phyloP scores from a whole-genome alignment of 2,329 filamentous ascomycete species.

The Fusarium coicis region DNA sequence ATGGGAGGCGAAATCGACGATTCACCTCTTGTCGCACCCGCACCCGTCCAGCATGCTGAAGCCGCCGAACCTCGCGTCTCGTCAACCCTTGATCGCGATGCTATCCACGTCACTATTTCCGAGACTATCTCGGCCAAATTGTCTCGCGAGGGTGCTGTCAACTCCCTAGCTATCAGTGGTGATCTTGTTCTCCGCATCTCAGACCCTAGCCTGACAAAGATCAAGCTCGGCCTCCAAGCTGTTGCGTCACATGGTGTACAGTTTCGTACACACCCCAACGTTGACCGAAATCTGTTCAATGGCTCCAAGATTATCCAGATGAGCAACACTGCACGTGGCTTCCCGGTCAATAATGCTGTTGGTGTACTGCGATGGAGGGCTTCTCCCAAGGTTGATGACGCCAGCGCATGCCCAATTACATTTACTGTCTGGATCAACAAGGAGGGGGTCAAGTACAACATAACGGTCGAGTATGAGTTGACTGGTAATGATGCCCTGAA shows the following conservation, averaged over 20 bases:
- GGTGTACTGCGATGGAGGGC: slow-evolving; percentile 94
- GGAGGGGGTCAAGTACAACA: slow-evolving; percentile 82
- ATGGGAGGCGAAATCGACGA: slow-evolving; percentile 88
- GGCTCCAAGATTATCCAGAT: slow-evolving; percentile 87
- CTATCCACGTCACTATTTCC: slow-evolving; percentile 86
- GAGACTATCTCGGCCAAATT: slow-evolving; percentile 93
- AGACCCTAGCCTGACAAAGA: slow-evolving; percentile 88
- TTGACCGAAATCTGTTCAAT: slow-evolving; percentile 89
- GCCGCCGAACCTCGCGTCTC: slow-evolving; percentile 67
- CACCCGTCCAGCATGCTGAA: slow-evolving; percentile 62
- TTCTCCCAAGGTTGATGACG: slow-evolving; percentile 81
- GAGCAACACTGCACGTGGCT: slow-evolving; percentile 86
- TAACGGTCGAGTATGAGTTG: slow-evolving; percentile 96
- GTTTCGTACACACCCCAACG: slow-evolving; percentile 95
- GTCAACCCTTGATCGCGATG: slow-evolving; percentile 79
- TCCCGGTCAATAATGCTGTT: slow-evolving; percentile 93
- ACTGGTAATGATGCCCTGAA: slow-evolving; percentile 81
- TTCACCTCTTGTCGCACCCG: slow-evolving; percentile 73
- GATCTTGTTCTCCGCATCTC: slow-evolving; percentile 92
- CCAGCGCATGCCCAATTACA: slow-evolving; percentile 86
- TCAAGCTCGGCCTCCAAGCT: slow-evolving; percentile 84
- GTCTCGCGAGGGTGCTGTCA: slow-evolving; percentile 86
- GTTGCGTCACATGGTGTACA: slow-evolving; percentile 85
- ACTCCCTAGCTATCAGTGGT: slow-evolving; percentile 88
- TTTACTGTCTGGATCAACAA: slow-evolving; percentile 99